These are phyloP conservation scores for Mallotus nudiflorus DNA, from an alignment of 345 rosid genomes.

Conservation along the genomic window DNA sequence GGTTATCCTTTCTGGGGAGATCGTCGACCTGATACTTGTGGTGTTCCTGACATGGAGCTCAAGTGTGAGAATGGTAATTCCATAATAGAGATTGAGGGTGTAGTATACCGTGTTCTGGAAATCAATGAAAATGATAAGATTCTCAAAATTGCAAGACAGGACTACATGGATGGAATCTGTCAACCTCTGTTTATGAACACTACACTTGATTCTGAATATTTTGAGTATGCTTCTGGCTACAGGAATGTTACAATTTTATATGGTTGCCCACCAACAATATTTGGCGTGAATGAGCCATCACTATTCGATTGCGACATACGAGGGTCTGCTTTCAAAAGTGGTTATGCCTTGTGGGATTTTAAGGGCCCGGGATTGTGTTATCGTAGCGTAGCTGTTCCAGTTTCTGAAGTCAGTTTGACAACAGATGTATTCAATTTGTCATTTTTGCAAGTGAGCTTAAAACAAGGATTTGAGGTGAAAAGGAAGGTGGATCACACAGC, in stretches of 20 bases:
- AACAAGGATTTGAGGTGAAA: constrained; percentile 20
- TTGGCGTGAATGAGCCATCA: rapidly evolving
- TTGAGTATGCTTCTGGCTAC: constrained; percentile 9
- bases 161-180: constrained; percentile 23
- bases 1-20: constrained; percentile 50
- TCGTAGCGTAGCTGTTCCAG: constrained; percentile 19
- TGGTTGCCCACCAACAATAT: constrained; percentile 18
- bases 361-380: not conserved
- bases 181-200: constrained; percentile 19
- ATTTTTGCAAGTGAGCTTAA: not conserved
- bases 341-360: not conserved
- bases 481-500: constrained; percentile 4
- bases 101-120: constrained; percentile 29
- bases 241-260: constrained; percentile 16
- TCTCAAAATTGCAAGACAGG: constrained; percentile 33
- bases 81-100: constrained; percentile 12
- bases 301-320: constrained; percentile 10
- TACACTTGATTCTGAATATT: constrained; percentile 14
- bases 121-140: not conserved
- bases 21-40: not conserved
- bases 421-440: rapidly evolving
- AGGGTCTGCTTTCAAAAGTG: not conserved
- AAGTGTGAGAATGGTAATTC: not conserved
- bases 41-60: constrained; percentile 38
- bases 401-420: not conserved